phyloP scores from a whole-genome alignment of 495 filamentous ascomycete genomes.

The Penicillium taxi region DNA sequence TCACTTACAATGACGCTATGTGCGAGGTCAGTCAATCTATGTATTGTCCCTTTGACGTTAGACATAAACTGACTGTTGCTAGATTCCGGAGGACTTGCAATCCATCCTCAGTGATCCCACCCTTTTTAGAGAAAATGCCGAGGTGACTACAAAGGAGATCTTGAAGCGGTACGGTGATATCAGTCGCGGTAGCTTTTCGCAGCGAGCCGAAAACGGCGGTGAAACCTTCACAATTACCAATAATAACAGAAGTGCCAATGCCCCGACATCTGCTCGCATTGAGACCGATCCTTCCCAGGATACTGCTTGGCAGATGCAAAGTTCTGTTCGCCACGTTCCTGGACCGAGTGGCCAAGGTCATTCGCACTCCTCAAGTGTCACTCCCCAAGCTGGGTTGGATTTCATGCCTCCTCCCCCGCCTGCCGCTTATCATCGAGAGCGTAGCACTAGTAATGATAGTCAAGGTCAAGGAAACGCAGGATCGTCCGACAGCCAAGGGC shows the following conservation, averaged over 20 bases:
- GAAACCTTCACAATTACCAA: constrained; percentile 44
- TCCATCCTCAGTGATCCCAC: constrained; percentile 73
- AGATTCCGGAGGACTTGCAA: constrained; percentile 91
- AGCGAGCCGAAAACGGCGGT: constrained; percentile 49
- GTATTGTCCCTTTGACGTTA: neutral
- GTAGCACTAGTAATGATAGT: constrained; percentile 37
- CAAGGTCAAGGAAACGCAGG: constrained; percentile 32
- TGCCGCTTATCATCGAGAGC: constrained; percentile 26
- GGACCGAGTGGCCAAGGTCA: constrained; percentile 44
- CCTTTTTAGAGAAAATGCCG: constrained; percentile 70
- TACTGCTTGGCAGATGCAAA: constrained; percentile 70
- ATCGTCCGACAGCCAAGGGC: constrained; percentile 26
- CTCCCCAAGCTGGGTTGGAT: constrained; percentile 24
- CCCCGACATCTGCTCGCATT: constrained; percentile 49
- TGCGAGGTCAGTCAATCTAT: constrained; percentile 64
- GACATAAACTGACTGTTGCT: constrained; percentile 3
- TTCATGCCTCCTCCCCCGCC: constrained; percentile 20
- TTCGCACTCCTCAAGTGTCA: constrained; percentile 26
- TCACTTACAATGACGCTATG: constrained; percentile 91
- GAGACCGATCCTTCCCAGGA: constrained; percentile 71
- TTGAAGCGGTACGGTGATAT: constrained; percentile 81
- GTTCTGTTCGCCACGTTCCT: constrained; percentile 69
- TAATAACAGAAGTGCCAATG: constrained; percentile 30
- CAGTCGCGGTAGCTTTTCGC: constrained; percentile 48
- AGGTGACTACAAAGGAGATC: constrained; percentile 96